Evolutionary conservation across 2,329 filamentous ascomycete genomes (phyloP), one percentile per base, ranked within the genome.

Genomic region (Cryphonectria nitschkei): DNA sequence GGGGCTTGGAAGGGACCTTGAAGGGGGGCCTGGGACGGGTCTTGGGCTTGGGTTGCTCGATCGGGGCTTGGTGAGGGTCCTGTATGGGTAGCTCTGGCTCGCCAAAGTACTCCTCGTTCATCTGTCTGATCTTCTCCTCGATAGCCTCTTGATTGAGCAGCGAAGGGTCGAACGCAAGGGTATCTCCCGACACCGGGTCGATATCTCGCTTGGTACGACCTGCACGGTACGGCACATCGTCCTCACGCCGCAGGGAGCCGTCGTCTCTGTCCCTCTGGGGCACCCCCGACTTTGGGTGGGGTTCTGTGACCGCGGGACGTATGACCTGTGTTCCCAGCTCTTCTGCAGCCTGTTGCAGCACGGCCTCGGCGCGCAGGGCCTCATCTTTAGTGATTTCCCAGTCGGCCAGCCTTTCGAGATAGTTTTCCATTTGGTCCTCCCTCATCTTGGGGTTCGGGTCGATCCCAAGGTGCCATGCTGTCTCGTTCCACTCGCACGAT

Each of bases 401-500:
- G 56, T 81, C 77, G 68, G 84, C 82, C 76, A 81, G 75, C 29
- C 75, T 74, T 11, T 77, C 73, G 43, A 82, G 58, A 68, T 85
- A 89, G 3, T 82, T 77, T 32, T 76, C 77, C 60, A 87, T 76
- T 74, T 85, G 77, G 50, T 79, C 71, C 1, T 84, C 81, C 54
- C 88, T 82, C 74, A 77, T 83, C 1, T 77, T 78, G 14, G 78
- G 80, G 6, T 81, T 79, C 0, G 84, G 83, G 73, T 89, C 88
- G 37, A 68, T 50, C n/a, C 11, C 43, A 0, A 89, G 77, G 22
- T 75, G 76, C 84, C 87, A 89, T 6, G 78, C 73, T 2, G 85
- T 85, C 75, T 85, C 78, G 72, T 87, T 84, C 82, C 86, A 91
- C 7, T 83, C 79, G 75, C 89, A 91, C 79, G 81, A 52, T 82